Evolutionary conservation across 768 basidiomycete genomes (phyloP), one percentile per base, ranked within the genome.

Genomic region (Rhodotorula paludigena): DNA sequence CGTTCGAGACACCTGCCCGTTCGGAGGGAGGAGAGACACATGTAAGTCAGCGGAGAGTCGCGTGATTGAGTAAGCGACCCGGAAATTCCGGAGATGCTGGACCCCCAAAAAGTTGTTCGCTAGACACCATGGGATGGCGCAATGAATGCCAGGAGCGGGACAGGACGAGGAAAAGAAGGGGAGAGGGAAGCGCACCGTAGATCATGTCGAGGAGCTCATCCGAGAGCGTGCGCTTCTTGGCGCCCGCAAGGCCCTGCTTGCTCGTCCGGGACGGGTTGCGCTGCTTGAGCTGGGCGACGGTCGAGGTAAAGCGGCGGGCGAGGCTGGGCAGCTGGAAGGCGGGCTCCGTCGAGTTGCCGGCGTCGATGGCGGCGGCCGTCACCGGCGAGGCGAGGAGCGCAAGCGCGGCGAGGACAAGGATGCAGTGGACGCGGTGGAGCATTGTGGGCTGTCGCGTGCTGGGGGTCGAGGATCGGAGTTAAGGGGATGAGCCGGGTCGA

Each of bases 141-240:
- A n/a, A n/a, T n/a, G n/a, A n/a, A n/a, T n/a, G n/a, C n/a, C n/a
- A n/a, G n/a, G n/a, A n/a, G n/a, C n/a, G n/a, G n/a, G n/a, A n/a
- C n/a, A n/a, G 16, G 7, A 2, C 3, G 11, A 28, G 11, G 38
- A 25, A 32, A 38, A 20, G 11, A 12, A 48, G 36, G n/a, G 23
- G 4, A 3, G n/a, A 28, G 35, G 49, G 42, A 33, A 5, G 49
- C 67, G 33, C 21, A 68, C 67, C 42, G 41, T 49, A 42, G 52
- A 68, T 53, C 42, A 68, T 45, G 32, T 52, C 21, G 20, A 68
- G 20, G 12, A 68, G 47, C 23, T 68, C 67, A 11, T 68, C 67
- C 30, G 67, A 68, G 11, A 68, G 16, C 5, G 62, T 57, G 21
- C 67, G 49, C 42, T 68, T 68, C 42, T 25, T 54, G 3, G 25